Evolutionary conservation across 176 grass and related monocot genomes (phyloP).

Genomic region (Ensete glaucum): DNA sequence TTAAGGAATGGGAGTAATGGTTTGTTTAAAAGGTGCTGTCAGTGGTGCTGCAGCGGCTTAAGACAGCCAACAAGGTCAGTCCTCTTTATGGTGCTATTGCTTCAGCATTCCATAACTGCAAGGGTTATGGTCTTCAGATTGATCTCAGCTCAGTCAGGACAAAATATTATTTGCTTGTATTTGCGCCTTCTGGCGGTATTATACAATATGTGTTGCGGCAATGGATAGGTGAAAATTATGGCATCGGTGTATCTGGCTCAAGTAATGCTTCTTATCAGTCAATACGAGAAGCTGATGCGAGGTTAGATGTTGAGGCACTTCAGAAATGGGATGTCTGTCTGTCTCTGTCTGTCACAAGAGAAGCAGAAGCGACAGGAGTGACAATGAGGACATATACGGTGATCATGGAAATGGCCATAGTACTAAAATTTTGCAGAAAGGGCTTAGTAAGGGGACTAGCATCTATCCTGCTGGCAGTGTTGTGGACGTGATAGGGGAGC

Average conservation of each 20-base stretch:
- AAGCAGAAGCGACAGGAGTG: slow-evolving; percentile 51
- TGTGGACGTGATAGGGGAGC: slow-evolving; percentile 28
- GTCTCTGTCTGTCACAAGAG: slow-evolving; percentile 77
- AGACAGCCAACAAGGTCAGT: slow-evolving; percentile 52
- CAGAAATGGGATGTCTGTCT: slow-evolving; percentile 85
- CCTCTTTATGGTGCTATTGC: slow-evolving; percentile 63
- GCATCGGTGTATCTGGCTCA: slow-evolving; percentile 26
- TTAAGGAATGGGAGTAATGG: slow-evolving; percentile 78
- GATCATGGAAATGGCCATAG: slow-evolving; percentile 60
- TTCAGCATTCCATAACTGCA: slow-evolving; percentile 73
- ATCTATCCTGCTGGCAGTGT: slow-evolving; percentile 27
- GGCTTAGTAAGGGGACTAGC: slow-evolving; percentile 35
- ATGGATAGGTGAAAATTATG: slow-evolving; percentile 31
- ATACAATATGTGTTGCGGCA: slow-evolving; percentile 79
- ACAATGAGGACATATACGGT: slow-evolving; percentile 50
- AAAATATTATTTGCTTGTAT: slow-evolving; percentile 77
- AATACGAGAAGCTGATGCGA: slow-evolving; percentile 44
- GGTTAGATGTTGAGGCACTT: slow-evolving; percentile 75
- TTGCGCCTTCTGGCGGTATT: slow-evolving; percentile 85
- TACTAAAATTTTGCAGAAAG: slow-evolving; percentile 55
- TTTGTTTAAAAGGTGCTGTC: slow-evolving; percentile 62
- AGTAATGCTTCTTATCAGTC: slow-evolving; percentile 36
- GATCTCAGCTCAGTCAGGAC: slow-evolving; percentile 32
- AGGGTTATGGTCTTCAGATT: slow-evolving; percentile 23
- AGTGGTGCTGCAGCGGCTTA: slow-evolving; percentile 64